Conservation (phyloP, 179 eudicot species). For the Sideroxylon spinosum region DNA sequence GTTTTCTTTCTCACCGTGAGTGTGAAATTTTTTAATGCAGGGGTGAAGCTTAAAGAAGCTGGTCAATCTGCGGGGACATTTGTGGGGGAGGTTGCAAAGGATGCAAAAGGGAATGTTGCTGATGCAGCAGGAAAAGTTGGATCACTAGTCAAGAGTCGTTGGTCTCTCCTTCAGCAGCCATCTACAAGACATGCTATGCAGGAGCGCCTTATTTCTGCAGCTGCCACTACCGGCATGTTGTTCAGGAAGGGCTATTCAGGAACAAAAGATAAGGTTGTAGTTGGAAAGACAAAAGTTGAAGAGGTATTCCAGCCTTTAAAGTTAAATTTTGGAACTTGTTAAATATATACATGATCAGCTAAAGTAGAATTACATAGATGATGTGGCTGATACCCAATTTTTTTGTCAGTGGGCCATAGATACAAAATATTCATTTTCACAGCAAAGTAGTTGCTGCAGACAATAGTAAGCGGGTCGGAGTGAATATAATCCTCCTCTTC, state of each 20-base stretch:
- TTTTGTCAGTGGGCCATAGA: background rate
- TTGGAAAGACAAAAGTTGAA: conserved; percentile 89
- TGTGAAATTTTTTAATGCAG: conserved; percentile 29
- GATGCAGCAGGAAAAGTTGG: conserved; percentile 83
- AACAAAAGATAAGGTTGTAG: conserved; percentile 82
- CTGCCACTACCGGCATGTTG: conserved; percentile 78
- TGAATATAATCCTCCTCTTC: background rate
- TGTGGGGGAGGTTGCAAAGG: conserved; percentile 77
- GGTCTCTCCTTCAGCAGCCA: conserved; percentile 89
- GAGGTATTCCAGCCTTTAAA: conserved; percentile 45
- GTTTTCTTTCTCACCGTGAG: background rate
- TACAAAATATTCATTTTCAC: background rate
- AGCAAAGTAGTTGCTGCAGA: background rate
- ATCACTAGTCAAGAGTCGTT: conserved; percentile 73
- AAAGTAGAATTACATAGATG: background rate
- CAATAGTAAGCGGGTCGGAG: background rate
- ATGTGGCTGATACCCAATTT: conserved; percentile 6
- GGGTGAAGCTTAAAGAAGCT: conserved; percentile 89
- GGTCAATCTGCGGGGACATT: conserved; percentile 75
- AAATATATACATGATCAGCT: background rate
- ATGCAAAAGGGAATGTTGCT: conserved; percentile 78
- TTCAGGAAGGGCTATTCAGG: conserved; percentile 79
- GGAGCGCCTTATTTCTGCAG: conserved; percentile 79
- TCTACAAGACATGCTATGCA: conserved; percentile 91
- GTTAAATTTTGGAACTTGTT: conserved; percentile 2